Base-by-base conservation (phyloP, 306 rosid species). In the Myrica gale region DNA sequence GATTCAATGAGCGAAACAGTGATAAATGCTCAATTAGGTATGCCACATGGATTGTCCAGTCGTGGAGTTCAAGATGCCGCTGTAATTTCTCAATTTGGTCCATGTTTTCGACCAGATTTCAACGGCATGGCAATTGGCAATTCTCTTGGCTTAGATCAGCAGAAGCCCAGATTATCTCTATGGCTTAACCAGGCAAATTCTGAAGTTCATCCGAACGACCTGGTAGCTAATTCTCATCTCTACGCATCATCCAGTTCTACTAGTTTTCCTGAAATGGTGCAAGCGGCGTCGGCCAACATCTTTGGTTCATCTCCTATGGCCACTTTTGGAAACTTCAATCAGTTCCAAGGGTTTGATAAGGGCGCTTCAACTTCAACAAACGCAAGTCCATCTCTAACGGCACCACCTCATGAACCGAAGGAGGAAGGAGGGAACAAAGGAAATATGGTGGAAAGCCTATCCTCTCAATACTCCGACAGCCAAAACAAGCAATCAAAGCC, bases 171-270 rank as follows among this genome's bases (percentile, higher is more conserved):
- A 56, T 82, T 91, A 56, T 90, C 98, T 9, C 86, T 88, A 1
- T 93, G 97, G 97, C 57, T 91, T 57, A 93, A 87, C 65, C 91
- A 90, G 56, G 85, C 88, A 73, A 84, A 76, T 71, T 56, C 77
- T 47, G 84, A 74, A 55, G 58, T 79, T 6, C 80, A 77, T 68
- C 79, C 76, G 11, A 53, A 68, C 10, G 90, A 88, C 62, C 73
- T 84, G 74, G 84, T 79, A n/a, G 81, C 75, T 6, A 82, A 84
- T 74, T 76, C 87, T 19, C 82, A 80, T 50, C 83, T 45, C 42
- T 84, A 68, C 68, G 79, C 68, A 42, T 37, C 86, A n/a, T 80
- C 85, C 12, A 80, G 76, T 16, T 84, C 88, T 42, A 83, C 84
- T 0, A 79, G 80, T 50, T 83, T 89, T 69, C 81, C 85, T 13